Evolutionary conservation across 2,329 filamentous ascomycete genomes (phyloP), one percentile per base, ranked within the genome.

Genomic region (Neonectria sp.): DNA sequence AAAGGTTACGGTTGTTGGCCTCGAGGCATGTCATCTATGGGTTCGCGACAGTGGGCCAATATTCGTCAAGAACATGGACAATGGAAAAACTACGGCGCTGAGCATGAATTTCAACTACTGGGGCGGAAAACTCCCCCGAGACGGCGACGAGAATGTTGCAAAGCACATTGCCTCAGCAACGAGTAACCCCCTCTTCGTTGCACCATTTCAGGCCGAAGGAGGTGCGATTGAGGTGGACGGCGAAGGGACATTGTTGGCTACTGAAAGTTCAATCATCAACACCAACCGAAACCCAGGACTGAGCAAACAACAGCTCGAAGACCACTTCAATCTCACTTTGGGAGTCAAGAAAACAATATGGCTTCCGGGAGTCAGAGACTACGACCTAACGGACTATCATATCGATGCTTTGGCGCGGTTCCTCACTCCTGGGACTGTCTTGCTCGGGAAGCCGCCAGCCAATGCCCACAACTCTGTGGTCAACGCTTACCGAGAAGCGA

Each of bases 101-200:
- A 68, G 73, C 24, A 69, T 71, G 13, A 76, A 71, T 49, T 79
- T 79, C 60, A 79, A 79, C 29, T 71, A 73, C 48, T 79, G 77
- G 77, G 77, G 77, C 0, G 55, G 56, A 2, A 77, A 72, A 29
- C 58, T 71, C 11, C 57, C 60, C 8, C 63, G 48, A 4, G 25
- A 65, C 55, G 45, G 68, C 4, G 55, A 73, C 55, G 37, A 61
- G 37, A 9, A 40, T 3, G 43, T 75, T 3, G 72, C 77, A 3
- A 45, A 60, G 4, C 63, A 31, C 9, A 55, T 73, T 3, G 48
- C 71, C 4, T 25, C 21, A 1, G 29, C 55, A 1, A 58, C 53
- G 31, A 51, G 58, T 0, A 29, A 71, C 4, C 31, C 63, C 3
- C 56, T 60, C 2, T 58, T 67, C 7, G 65, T 71, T 6, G 55